Base-by-base conservation (phyloP, 305 asterid species). In the Fraxinus baroniana region DNA sequence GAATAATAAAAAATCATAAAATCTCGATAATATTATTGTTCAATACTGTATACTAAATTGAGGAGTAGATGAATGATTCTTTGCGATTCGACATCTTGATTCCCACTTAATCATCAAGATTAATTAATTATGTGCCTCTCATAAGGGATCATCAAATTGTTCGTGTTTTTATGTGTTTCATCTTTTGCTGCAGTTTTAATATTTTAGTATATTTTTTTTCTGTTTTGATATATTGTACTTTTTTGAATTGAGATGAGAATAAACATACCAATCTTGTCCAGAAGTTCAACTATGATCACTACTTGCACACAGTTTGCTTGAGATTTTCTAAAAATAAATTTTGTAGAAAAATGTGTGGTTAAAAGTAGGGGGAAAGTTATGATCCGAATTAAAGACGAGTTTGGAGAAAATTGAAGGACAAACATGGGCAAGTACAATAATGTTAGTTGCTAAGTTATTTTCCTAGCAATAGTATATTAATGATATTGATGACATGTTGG, bases 111-210 rank as follows among this genome's bases (percentile, higher is more conserved):
- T n/a, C n/a, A n/a, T n/a, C n/a, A n/a, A n/a, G n/a, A n/a, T n/a
- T n/a, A n/a, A n/a, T n/a, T n/a, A 33, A 33, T 3, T 46, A 81
- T 49, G 80, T 75, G 77, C 26, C 77, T 81, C 46, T 81, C 84
- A 76, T 77, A 80, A 33, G 49, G 68, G 52, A 70, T 79, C 83
- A 46, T 79, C 49, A 44, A 37, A 32, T 37, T 37, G 55, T 46
- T 36, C 44, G 62, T 22, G 62, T 33, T 32, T 7, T 52, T 30
- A 46, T 2, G 78, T 5, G 57, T 13, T 76, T 44, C 13, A 28
- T 1, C 36, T 15, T 71, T 24, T 18, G 32, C 3, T 4, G 1
- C 36, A 72, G 4, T 30, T 3, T 12, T 32, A 30, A 15, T 33
- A 17, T 36, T 28, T 28, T 68, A 24, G 28, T 26, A 28, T 28